Evolutionary conservation across 768 basidiomycete species (phyloP).

Genomic region (Daedaleopsis sinensis): DNA sequence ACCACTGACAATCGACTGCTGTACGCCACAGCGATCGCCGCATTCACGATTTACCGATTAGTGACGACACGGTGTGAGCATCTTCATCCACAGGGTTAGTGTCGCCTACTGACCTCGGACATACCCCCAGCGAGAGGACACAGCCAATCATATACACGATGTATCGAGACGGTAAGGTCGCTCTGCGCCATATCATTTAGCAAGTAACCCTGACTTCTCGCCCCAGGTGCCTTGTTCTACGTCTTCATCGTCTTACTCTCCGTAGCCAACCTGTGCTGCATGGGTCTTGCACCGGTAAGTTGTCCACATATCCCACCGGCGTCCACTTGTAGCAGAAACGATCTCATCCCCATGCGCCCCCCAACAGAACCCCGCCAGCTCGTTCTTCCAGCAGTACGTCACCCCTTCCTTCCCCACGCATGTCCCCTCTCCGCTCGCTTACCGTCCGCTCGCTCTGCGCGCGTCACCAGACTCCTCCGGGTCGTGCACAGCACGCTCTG

Average conservation of each 20-base stretch:
- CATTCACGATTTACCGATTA: not conserved
- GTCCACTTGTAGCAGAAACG: not conserved
- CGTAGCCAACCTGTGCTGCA: slow-evolving; percentile 7
- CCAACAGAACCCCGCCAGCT: not conserved
- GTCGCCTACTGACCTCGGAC: not conserved
- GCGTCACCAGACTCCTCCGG: slow-evolving; percentile 2
- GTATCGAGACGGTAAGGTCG: slow-evolving; percentile 14
- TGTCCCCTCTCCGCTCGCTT: not conserved
- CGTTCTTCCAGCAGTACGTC: not conserved
- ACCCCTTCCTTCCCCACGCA: too few species aligned
- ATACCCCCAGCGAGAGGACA: not conserved
- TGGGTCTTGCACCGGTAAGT: slow-evolving; percentile 5
- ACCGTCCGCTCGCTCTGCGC: not conserved
- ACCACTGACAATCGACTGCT: not conserved
- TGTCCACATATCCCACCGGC: too few species aligned
- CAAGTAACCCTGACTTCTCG: too few species aligned
- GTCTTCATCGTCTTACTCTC: slow-evolving; percentile 4
- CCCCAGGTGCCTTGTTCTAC: slow-evolving; percentile 10
- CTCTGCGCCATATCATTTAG: not conserved
- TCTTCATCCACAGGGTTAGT: not conserved
- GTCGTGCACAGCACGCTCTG: slow-evolving; percentile 16
- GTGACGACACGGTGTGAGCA: not conserved
- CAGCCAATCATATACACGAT: not conserved
- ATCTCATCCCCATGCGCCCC: not conserved
- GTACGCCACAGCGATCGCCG: not conserved